Evolutionary conservation across 176 grass and related monocot species (phyloP).

Genomic region (Elaeis guineensis): DNA sequence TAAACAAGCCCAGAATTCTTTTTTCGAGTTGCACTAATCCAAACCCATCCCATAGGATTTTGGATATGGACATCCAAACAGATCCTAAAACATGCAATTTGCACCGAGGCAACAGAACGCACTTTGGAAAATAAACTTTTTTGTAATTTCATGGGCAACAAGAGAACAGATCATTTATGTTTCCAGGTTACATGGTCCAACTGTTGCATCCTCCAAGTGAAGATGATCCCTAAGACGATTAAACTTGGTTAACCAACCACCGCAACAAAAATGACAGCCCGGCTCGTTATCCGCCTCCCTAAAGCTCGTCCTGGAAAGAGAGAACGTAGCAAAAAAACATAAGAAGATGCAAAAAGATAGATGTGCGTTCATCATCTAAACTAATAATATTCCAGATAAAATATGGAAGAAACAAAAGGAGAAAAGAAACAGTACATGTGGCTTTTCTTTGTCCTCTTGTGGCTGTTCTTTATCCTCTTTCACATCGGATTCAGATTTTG

Average conservation of each 20-base stretch:
- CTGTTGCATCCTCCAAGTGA: too few species aligned
- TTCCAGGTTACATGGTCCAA: too few species aligned
- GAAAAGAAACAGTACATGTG: slow-evolving; percentile 6
- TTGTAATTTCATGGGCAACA: too few species aligned
- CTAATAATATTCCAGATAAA: background rate
- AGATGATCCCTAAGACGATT: too few species aligned
- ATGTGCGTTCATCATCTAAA: background rate
- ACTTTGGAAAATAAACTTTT: too few species aligned
- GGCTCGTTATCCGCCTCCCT: background rate
- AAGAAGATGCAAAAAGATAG: background rate
- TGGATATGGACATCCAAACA: too few species aligned
- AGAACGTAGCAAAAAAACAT: background rate
- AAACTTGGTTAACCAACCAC: background rate
- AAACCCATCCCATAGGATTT: too few species aligned
- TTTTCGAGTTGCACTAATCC: too few species aligned
- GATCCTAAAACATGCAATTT: too few species aligned
- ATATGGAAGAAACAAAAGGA: background rate
- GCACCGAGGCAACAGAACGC: too few species aligned
- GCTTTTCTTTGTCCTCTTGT: slow-evolving; percentile 2
- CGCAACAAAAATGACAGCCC: background rate
- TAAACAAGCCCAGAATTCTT: too few species aligned
- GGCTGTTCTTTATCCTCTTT: background rate
- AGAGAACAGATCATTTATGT: too few species aligned
- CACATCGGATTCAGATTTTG: background rate
- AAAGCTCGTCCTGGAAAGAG: slow-evolving; percentile 22